These are phyloP conservation scores for Croton setiger DNA, from an alignment of 441 rosid species.

Conservation along the genomic window DNA sequence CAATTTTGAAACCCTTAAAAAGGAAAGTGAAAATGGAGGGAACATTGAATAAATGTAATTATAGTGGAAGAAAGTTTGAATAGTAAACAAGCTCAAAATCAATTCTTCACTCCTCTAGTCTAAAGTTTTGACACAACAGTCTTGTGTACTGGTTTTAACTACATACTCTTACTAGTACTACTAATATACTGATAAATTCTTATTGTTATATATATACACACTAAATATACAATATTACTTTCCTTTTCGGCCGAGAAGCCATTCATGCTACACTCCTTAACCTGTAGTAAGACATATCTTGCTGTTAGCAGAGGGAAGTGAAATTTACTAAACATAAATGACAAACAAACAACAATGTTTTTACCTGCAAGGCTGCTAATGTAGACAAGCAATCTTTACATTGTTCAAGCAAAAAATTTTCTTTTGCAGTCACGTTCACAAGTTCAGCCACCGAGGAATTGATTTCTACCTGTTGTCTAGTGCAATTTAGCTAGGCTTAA, in stretches of 20 bases:
- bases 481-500: conserved; percentile 1
- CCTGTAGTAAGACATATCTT: conserved; percentile 37
- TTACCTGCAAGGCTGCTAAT: conserved; percentile 76
- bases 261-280: conserved; percentile 60
- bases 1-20: too few species aligned
- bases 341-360: not conserved
- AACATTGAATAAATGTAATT: too few species aligned
- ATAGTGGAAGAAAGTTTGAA: too few species aligned
- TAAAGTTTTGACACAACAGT: too few species aligned
- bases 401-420: conserved; percentile 55
- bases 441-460: conserved; percentile 57
- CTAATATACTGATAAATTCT: not conserved
- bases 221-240: conserved; percentile 16
- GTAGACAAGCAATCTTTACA: conserved; percentile 58
- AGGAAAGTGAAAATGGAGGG: too few species aligned
- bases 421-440: conserved; percentile 48
- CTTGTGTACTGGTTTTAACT: too few species aligned
- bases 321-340: not conserved
- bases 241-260: conserved; percentile 26
- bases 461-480: conserved; percentile 16
- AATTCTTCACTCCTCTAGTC: too few species aligned
- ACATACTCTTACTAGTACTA: too few species aligned
- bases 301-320: conserved; percentile 8
- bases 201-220: conserved; percentile 25
- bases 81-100: too few species aligned